Evolutionary conservation across 1,139 yeast species (phyloP), one percentile per base, ranked within the genome.

Genomic region (Pichiaceae sp.): DNA sequence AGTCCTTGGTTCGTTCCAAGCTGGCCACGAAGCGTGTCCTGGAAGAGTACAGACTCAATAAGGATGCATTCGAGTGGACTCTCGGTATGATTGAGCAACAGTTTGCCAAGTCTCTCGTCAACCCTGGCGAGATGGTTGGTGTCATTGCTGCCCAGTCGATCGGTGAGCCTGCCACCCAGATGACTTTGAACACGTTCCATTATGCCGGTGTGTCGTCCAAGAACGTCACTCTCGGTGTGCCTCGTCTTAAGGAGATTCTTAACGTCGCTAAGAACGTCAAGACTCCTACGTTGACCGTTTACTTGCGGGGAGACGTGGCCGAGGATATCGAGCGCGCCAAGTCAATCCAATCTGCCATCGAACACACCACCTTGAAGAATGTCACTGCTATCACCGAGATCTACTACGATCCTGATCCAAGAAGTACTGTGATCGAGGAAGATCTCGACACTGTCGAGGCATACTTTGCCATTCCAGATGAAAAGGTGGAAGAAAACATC

Each of bases 91-190:
- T 93, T 50, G 96, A 87, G 56, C 75, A 91, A 19, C 96, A 89
- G 60, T 93, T 89, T 66, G 89, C 85, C 49, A 84, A 83, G 61
- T 81, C 97, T 3, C 69, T 87, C 54, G 98, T 89, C 35, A 93
- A 93, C 49, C 96, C 99, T 9, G 99, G 99, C 70, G 98, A 91
- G 62, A 91, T 91, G 98, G 98, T 93, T 42, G 99, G 99, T 69
- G 96, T 91, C 39, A 76, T 91, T 56, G 99, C 98, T 39, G 98
- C 99, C 1, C 99, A 91, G 68, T 87, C 96, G 33, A 91, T 91
- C 67, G 99, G 99, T 69, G 99, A 91, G 62, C 99, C 99, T 36
- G 98, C 98, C 20, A 91, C 99, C 20, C 99, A 91, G 65, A 91
- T 91, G 99, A 91, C 99, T 0, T 75, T 91, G 65, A 91, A 91